Evolutionary conservation across 139 green algal species (phyloP), one percentile per base, ranked within the genome.

Genomic region (Chlamydomonas applanata): DNA sequence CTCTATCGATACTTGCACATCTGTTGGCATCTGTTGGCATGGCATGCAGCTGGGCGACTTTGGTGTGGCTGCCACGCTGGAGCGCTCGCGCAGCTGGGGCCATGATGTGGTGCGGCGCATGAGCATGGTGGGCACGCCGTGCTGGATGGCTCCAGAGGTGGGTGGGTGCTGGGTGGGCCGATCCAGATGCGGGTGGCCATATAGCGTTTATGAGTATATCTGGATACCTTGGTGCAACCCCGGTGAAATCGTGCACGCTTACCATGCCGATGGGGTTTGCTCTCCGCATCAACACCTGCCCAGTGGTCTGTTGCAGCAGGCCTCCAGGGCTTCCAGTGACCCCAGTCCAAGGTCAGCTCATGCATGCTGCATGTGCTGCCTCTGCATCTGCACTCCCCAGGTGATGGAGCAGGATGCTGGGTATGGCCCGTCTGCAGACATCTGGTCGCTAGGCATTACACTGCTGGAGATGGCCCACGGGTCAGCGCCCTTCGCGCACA

Each of bases 381-480:
- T 2, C 29, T 3, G 19, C 16, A 24, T 16, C 46, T 17, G 46
- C 16, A 24, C 16, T 56, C 16, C 46, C 16, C 40, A 49, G 40
- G 29, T 67, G n/a, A 67, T 40, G 60, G 60, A 40, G 60, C 29
- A 67, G 59, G 60, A 75, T 34, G 45, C 30, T 20, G 66, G 83
- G 52, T 97, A 97, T 77, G 86, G 92, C 78, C 76, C 64, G 5
- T 68, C 82, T 24, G 95, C 95, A 13, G 95, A 99, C 87, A 98
- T 99, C 24, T 99, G 95, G 95, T 97, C 90, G 0, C 93, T 98
- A 79, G 95, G 95, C 40, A 99, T 99, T 85, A 99, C 95, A 1
- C 80, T 97, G 33, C 82, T 99, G 72, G 95, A 99, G 86, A 85
- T 99, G 78, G 96, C 96, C 16, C 94, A 99, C 77, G 95, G 95